phyloP scores from a whole-genome alignment of 2,329 filamentous ascomycete genomes.

The Sporothrix phasma region DNA sequence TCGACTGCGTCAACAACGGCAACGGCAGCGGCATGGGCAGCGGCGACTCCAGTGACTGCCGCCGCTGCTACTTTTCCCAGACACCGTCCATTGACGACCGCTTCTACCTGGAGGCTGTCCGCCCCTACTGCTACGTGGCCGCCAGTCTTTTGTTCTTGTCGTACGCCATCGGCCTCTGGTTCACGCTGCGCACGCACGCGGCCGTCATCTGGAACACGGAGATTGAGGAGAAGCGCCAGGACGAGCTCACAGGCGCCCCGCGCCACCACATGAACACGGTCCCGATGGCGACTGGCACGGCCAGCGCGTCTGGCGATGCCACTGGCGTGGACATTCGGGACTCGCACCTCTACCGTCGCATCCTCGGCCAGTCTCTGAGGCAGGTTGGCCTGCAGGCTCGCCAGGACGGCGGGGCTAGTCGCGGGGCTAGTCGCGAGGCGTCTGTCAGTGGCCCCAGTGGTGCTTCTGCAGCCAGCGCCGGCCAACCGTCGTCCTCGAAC shows the following conservation, averaged over 20 bases:
- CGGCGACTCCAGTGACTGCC: constrained; percentile 58
- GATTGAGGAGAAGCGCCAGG: constrained; percentile 62
- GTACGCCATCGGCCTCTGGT: constrained; percentile 88
- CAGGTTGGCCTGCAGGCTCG: constrained; percentile 61
- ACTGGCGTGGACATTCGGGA: constrained; percentile 66
- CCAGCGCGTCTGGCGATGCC: constrained; percentile 28
- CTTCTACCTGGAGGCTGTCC: constrained; percentile 84
- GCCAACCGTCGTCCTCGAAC: neutral
- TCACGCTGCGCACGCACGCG: constrained; percentile 89
- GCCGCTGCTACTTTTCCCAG: constrained; percentile 90
- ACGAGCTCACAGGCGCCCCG: constrained; percentile 30
- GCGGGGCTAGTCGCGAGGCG: constrained; percentile 29
- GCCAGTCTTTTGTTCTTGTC: constrained; percentile 80
- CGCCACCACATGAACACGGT: neutral
- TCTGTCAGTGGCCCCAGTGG: neutral
- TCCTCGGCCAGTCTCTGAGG: constrained; percentile 79
- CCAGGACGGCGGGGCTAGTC: constrained; percentile 24
- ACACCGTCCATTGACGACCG: constrained; percentile 70
- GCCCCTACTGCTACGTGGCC: constrained; percentile 86
- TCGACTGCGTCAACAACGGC: constrained; percentile 45
- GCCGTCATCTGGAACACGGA: constrained; percentile 95
- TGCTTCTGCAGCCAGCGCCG: constrained; percentile 17
- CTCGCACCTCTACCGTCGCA: constrained; percentile 83
- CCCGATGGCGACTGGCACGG: neutral
- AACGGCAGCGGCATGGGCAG: constrained; percentile 38